Evolutionary conservation across 1,139 yeast genomes (phyloP).

Genomic region (Candida smagusa): DNA sequence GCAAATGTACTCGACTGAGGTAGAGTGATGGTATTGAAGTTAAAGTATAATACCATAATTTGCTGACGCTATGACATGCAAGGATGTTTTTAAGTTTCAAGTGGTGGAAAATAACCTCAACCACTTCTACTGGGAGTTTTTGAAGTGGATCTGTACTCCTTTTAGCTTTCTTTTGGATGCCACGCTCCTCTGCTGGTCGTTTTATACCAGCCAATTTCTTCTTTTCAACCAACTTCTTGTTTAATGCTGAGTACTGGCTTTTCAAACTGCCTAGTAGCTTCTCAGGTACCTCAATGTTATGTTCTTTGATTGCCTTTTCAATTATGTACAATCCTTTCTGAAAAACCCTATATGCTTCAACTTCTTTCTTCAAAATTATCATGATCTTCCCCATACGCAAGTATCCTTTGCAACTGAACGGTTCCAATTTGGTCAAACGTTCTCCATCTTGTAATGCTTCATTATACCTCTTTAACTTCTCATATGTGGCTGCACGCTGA

Average conservation of each 20-base stretch:
- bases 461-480: constrained; percentile 39
- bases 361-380: constrained; percentile 22
- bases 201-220: constrained; percentile 1
- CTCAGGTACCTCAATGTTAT: constrained; percentile 23
- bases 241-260: constrained; percentile 21
- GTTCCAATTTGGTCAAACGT: constrained; percentile 43
- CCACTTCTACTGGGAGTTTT: constrained; percentile 28
- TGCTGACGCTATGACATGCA: constrained; percentile 30
- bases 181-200: neutral
- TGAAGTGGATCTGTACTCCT: constrained; percentile 25
- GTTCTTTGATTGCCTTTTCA: constrained; percentile 23
- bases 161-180: constrained; percentile 6
- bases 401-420: constrained; percentile 59
- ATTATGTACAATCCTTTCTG: constrained; percentile 37
- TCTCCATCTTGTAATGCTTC: constrained; percentile 48
- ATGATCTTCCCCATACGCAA: constrained; percentile 50
- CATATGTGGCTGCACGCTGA: constrained; percentile 59
- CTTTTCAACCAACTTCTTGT: constrained; percentile 19
- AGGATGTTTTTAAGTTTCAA: constrained; percentile 21
- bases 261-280: constrained; percentile 26
- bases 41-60: constrained; percentile 30
- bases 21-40: constrained; percentile 27
- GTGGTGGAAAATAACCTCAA: constrained; percentile 24
- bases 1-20: constrained; percentile 20
- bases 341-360: constrained; percentile 42